Evolutionary conservation across 2,329 filamentous ascomycete species (phyloP), one percentile per base, ranked within the genome.

Genomic region (Cladosporium phlei): DNA sequence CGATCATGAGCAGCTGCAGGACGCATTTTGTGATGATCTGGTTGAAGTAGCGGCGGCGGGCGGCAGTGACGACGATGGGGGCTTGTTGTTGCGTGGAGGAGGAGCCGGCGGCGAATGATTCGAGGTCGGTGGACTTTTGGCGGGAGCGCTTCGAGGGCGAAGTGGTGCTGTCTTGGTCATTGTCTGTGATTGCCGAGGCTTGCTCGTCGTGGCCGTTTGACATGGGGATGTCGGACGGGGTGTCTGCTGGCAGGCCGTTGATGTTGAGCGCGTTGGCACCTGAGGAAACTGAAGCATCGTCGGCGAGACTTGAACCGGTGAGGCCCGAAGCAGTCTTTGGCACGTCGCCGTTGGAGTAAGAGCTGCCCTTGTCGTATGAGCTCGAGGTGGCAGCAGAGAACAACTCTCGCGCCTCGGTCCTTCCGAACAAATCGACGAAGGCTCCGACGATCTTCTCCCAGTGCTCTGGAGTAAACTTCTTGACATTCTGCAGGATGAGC

Each of bases 11-110:
- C 2, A 98, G 79, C 67, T 98, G 94, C 7, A 99, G 75, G 3
- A 98, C 94, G 64, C 93, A 99, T 56, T 94, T 91, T 11, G 91
- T 96, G 67, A 99, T 99, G 66, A 99, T 99, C 57, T 91, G 87
- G 70, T 98, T 98, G 77, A 98, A 98, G 73, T 96, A 96, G 43
- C 90, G 85, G 27, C 93, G 82, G 20, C 93, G 86, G 0, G 93
- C 89, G 2, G 89, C 88, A 1, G 93, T 97, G 4, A 99, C 91
- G 1, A 94, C 86, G 5, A 95, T 79, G 0, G 91, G 88, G 50
- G 94, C 88, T 65, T 93, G 88, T 64, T 94, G 89, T 11, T 89
- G 74, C 5, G 59, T 43, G 2, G 80, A 79, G 28, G 83, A 76
- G 4, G 88, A 87, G 53, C 83, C 44, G 3, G 80, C 78, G 53